A percentile compares a stretch with the other conserved stretches of the same genome.
Conservation (phyloP, 805 yeast species). For the Teunomyces funiuensis region DNA sequence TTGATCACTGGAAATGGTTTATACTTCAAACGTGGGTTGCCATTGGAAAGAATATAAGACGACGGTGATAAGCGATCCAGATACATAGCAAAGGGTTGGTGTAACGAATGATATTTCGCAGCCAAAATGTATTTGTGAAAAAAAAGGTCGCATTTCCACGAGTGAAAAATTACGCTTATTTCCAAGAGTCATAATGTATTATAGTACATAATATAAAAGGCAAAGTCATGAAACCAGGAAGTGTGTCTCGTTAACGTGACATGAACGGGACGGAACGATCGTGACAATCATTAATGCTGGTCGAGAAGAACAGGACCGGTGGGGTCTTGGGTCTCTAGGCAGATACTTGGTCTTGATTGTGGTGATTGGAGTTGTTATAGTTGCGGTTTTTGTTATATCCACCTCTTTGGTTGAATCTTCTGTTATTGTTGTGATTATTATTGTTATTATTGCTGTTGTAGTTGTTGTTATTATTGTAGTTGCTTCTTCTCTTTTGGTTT, state of each 20-base stretch:
- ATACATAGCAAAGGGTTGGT: constrained; percentile 1
- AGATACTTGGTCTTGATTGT: constrained; percentile 9
- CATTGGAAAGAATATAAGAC: not conserved
- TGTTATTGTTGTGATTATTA: constrained; percentile 18
- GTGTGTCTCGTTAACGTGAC: not conserved
- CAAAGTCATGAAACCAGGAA: not conserved
- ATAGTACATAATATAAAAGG: constrained; percentile 8
- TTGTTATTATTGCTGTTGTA: constrained; percentile 16
- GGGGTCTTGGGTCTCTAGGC: constrained; percentile 1
- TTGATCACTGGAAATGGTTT: constrained; percentile 1
- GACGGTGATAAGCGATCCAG: not conserved
- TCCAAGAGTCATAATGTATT: constrained; percentile 1
- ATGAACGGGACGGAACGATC: not conserved
- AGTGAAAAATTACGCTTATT: too few relatives aligned
- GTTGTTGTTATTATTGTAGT: constrained; percentile 24
- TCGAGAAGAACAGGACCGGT: not conserved
- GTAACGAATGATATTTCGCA: not conserved
- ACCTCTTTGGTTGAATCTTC: constrained; percentile 24
- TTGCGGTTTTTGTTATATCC: constrained; percentile 26
- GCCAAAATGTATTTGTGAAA: constrained; percentile 4
- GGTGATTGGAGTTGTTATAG: constrained; percentile 8
- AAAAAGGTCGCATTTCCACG: not conserved
- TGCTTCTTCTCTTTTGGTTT: constrained; percentile 45
- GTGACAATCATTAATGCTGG: too few relatives aligned
- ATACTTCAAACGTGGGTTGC: not conserved